Evolutionary conservation across 1,139 yeast genomes (phyloP).

Genomic region (Scheffersomyces insectosa): DNA sequence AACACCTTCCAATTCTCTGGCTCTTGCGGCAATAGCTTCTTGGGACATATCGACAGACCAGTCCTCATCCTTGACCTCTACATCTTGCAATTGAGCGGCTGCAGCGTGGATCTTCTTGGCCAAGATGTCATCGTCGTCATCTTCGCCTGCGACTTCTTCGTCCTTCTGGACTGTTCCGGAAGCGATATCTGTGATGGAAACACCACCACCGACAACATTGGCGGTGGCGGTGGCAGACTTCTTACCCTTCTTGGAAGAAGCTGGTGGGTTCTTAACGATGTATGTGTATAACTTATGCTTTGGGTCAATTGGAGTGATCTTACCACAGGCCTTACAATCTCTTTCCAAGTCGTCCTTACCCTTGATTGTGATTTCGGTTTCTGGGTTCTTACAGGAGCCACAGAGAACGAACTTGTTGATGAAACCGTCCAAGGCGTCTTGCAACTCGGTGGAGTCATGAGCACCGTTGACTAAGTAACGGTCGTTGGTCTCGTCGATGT

Average conservation of each 20-base stretch:
- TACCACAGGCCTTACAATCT: constrained; percentile 99
- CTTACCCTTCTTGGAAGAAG: constrained; percentile 55
- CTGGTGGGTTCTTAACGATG: constrained; percentile 92
- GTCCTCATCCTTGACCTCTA: constrained; percentile 79
- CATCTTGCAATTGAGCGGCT: constrained; percentile 67
- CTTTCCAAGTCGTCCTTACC: constrained; percentile 77
- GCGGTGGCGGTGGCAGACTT: constrained; percentile 90
- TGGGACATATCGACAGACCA: constrained; percentile 99
- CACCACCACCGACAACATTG: constrained; percentile 87
- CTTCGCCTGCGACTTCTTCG: constrained; percentile 31
- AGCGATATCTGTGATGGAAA: constrained; percentile 75
- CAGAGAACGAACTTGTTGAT: constrained; percentile 91
- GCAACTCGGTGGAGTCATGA: constrained; percentile 87
- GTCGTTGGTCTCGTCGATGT: constrained; percentile 75
- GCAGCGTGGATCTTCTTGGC: constrained; percentile 83
- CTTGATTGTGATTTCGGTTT: constrained; percentile 84
- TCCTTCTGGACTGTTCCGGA: constrained; percentile 48
- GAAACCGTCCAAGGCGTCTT: constrained; percentile 92
- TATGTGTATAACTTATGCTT: constrained; percentile 84
- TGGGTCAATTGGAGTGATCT: constrained; percentile 78
- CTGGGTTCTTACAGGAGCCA: constrained; percentile 96
- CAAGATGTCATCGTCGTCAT: constrained; percentile 73
- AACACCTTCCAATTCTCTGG: constrained; percentile 75
- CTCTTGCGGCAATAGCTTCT: constrained; percentile 94
- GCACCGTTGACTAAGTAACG: constrained; percentile 93